Percentiles rank a stretch among this genome's conserved stretches.
These are phyloP conservation scores for Cercospora citrullina DNA, from an alignment of 2,329 filamentous ascomycete genomes.

Conservation along the genomic window DNA sequence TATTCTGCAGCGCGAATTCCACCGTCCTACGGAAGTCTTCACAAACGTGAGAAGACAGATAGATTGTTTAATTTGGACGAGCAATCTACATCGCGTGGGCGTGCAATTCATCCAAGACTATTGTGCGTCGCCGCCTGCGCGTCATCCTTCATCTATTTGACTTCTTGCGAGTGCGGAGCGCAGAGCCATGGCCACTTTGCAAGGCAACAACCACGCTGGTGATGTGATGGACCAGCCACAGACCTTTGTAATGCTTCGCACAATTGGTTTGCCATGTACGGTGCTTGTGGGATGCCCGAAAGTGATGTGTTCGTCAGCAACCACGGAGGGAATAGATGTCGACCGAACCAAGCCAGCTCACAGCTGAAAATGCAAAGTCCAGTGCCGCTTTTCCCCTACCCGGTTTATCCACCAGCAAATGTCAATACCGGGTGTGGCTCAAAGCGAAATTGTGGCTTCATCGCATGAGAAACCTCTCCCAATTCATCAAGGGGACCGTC, in stretches of 20 bases:
- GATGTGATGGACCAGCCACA: not conserved
- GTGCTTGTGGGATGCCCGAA: not conserved
- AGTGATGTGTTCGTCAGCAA: not conserved
- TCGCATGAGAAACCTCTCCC: not conserved
- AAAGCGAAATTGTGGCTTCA: not conserved
- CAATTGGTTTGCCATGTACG: not conserved
- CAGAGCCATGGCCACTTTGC: not conserved
- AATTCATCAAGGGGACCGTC: not conserved
- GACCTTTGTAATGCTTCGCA: not conserved
- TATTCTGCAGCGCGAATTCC: not conserved
- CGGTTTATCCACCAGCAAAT: not conserved
- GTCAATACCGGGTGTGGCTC: not conserved
- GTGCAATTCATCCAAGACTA: not conserved
- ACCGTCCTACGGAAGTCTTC: not conserved
- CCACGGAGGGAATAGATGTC: not conserved
- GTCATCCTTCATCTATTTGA: constrained; percentile 1
- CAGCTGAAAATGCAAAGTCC: not conserved
- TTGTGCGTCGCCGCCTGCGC: not conserved
- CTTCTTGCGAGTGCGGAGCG: not conserved
- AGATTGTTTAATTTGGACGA: not conserved
- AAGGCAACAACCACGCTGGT: not conserved
- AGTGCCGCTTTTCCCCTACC: too few species aligned
- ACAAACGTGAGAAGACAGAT: not conserved
- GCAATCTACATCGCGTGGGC: not conserved
- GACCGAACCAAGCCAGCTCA: not conserved